Evolutionary conservation across 768 basidiomycete genomes (phyloP), one percentile per base, ranked within the genome.

Genomic region (Dioszegia crocea): DNA sequence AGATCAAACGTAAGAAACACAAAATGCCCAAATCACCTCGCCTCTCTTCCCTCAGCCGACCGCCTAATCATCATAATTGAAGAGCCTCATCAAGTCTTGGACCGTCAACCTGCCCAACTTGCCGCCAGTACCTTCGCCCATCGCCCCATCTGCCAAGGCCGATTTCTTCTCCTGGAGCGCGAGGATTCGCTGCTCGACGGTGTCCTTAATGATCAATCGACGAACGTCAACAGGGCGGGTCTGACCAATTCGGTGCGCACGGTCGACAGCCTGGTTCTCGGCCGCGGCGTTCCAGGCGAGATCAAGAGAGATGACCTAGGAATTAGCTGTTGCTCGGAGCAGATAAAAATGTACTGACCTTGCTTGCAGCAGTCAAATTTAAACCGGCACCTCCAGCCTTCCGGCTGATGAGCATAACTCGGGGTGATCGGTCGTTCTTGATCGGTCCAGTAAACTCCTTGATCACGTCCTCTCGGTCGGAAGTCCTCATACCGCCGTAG

Each of bases 121-220:
- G 3, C 64, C 73, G 43, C 63, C 70, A 23, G 27, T 52, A 0
- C 73, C 75, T 62, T 76, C 75, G 6, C 75, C 75, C 61, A 74
- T 67, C 3, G 75, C 75, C 0, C 75, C 77, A 45, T 80, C 78
- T 1, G 75, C 68, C 41, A 76, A 33, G 12, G 59, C 60, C 39
- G 70, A 65, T 60, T 77, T 77, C 27, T 64, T 36, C 54, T 61
- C 57, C 51, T 63, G 66, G 43, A 88, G 76, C 0, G 78, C 79
- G 26, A 87, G 78, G 30, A 89, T 84, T n/a, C 87, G 80, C 66
- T 88, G 84, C 67, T 88, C 88, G 30, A 77, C 67, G 0, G 76
- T 73, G 56, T 76, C 65, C 3, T 47, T 56, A 54, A 79, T 78
- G 47, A 75, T 69, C n/a, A 79, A 61, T 38, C 78, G 71, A 27